phyloP scores from a whole-genome alignment of 192 early-diverging fungal genomes.

The Coemansia furcata region DNA sequence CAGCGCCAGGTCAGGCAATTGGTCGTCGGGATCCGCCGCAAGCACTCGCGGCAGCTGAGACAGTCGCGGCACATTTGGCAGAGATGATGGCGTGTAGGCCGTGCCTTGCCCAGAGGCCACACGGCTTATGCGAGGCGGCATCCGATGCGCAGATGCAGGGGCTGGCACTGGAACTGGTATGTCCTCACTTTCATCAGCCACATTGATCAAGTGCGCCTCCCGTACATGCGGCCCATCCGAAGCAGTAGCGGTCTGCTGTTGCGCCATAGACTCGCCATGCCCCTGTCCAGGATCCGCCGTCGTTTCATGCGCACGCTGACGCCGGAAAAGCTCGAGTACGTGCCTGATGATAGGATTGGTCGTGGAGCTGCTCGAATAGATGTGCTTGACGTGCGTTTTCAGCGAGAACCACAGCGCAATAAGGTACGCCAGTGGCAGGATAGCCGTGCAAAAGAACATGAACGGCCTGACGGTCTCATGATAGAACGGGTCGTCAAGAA shows the following conservation, averaged over 20 bases:
- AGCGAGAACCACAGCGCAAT: slow-evolving; percentile 93
- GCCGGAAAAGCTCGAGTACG: slow-evolving; percentile 64
- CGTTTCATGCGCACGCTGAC: slow-evolving; percentile 25
- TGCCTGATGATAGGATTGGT: slow-evolving; percentile 49
- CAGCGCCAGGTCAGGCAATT: slow-evolving; percentile 45
- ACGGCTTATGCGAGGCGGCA: slow-evolving; percentile 1
- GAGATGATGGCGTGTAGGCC: slow-evolving; percentile 44
- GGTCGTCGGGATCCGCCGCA: slow-evolving; percentile 47
- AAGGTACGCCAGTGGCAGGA: slow-evolving; percentile 77
- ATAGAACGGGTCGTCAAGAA: slow-evolving; percentile 80
- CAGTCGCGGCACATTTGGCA: slow-evolving; percentile 48
- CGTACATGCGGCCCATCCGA: slow-evolving; percentile 5
- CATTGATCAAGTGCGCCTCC: background rate
- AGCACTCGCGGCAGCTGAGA: slow-evolving; percentile 53
- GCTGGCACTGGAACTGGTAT: background rate
- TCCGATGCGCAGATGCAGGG: background rate
- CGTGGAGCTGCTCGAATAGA: slow-evolving; percentile 55
- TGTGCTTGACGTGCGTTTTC: slow-evolving; percentile 82
- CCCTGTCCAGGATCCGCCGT: background rate
- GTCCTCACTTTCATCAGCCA: background rate
- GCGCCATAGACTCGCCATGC: background rate
- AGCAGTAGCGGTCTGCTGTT: slow-evolving; percentile 4
- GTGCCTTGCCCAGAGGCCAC: slow-evolving; percentile 17
- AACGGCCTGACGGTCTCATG: slow-evolving; percentile 72
- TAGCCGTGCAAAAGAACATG: slow-evolving; percentile 81